Percentiles rank a stretch among this genome's conserved stretches.
Evolutionary conservation across 306 rosid genomes (phyloP).

Genomic region (Medicago lupulina): DNA sequence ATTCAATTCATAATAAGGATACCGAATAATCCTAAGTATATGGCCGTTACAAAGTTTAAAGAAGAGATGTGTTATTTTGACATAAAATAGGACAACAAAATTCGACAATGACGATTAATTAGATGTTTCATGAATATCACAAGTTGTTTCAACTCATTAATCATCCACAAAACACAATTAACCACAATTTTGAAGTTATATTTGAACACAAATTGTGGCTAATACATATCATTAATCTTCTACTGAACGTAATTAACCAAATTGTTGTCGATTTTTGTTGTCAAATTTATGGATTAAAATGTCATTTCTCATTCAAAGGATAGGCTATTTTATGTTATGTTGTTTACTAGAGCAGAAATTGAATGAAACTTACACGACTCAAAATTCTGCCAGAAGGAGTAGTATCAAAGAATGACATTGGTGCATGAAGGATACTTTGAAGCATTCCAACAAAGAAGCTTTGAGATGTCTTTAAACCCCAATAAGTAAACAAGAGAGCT

Average conservation of each 20-base stretch:
- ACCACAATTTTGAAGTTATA: too few relatives aligned
- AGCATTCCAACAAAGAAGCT: slow-evolving; percentile 72
- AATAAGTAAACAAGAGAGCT: slow-evolving; percentile 49
- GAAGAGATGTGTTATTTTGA: background rate
- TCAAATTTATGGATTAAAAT: too few relatives aligned
- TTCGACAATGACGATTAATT: too few relatives aligned
- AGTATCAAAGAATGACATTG: slow-evolving; percentile 93
- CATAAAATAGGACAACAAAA: background rate
- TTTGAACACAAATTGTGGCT: too few relatives aligned
- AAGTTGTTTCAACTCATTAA: too few relatives aligned
- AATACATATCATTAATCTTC: too few relatives aligned
- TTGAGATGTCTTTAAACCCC: slow-evolving; percentile 80
- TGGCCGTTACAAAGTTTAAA: background rate
- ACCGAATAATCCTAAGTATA: too few relatives aligned
- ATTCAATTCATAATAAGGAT: background rate
- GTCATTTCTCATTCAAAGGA: background rate
- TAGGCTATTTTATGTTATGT: too few relatives aligned
- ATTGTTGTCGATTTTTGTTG: too few relatives aligned
- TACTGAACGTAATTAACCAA: too few relatives aligned
- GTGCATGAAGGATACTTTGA: slow-evolving; percentile 76
- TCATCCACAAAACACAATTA: too few relatives aligned
- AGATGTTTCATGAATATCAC: too few relatives aligned
- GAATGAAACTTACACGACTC: slow-evolving; percentile 71
- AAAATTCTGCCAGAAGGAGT: slow-evolving; percentile 92
- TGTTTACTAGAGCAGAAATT: background rate